Conservation (phyloP, 805 yeast species). For the Starmera dryadoides region DNA sequence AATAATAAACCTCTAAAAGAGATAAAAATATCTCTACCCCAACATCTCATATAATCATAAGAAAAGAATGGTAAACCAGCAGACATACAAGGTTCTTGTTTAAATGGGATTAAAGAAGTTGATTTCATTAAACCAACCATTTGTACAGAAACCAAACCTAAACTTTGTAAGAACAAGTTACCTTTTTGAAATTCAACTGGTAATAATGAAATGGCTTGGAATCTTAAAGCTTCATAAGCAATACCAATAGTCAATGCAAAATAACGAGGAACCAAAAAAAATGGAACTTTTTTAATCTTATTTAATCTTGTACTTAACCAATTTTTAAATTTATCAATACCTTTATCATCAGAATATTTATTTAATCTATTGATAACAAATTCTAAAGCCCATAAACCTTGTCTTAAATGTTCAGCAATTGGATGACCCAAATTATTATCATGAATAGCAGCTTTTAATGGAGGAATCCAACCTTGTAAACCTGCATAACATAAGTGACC, state of each 20-base stretch:
- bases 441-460: slow-evolving; percentile 52
- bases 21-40: slow-evolving; percentile 97
- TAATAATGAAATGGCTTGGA: slow-evolving; percentile 54
- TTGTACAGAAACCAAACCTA: slow-evolving; percentile 79
- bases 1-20: slow-evolving; percentile 76
- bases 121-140: slow-evolving; percentile 71
- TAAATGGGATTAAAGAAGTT: slow-evolving; percentile 67
- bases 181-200: slow-evolving; percentile 47
- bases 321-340: slow-evolving; percentile 45
- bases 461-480: slow-evolving; percentile 84
- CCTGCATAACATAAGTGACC: slow-evolving; percentile 85
- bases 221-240: slow-evolving; percentile 77
- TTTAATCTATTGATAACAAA: slow-evolving; percentile 56
- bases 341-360: slow-evolving; percentile 40
- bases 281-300: slow-evolving; percentile 61
- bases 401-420: slow-evolving; percentile 68
- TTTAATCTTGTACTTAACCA: slow-evolving; percentile 69
- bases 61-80: slow-evolving; percentile 97
- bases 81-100: slow-evolving; percentile 68
- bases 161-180: slow-evolving; percentile 68
- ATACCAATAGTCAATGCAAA: slow-evolving; percentile 78
- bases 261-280: slow-evolving; percentile 77
- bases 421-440: slow-evolving; percentile 81
- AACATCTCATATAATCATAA: slow-evolving; percentile 87
- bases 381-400: slow-evolving; percentile 88